phyloP scores from a whole-genome alignment of 2,329 filamentous ascomycete genomes.

The Coleophoma eucalyptorum region DNA sequence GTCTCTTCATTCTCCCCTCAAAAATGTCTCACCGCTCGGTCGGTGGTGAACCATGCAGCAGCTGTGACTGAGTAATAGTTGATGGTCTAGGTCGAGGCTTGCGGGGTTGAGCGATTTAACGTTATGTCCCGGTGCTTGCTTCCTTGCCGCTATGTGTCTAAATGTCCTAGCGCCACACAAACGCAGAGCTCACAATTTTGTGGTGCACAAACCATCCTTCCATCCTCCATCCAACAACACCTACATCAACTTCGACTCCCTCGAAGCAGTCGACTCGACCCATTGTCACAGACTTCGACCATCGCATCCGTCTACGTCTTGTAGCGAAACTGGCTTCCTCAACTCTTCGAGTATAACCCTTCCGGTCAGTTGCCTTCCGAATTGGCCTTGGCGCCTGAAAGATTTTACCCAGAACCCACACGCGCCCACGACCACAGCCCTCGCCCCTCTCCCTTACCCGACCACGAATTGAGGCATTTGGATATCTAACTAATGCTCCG shows the following conservation, averaged over 20 bases:
- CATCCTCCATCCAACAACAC: neutral
- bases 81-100: too few species aligned
- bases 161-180: neutral
- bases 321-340: too few species aligned
- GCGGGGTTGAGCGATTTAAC: too few species aligned
- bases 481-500: neutral
- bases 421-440: neutral
- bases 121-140: too few species aligned
- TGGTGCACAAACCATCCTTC: neutral
- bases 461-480: neutral
- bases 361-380: neutral
- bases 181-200: neutral
- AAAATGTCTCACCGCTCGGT: too few species aligned
- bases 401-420: neutral
- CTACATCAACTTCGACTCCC: constrained; percentile 1
- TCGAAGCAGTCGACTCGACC: neutral
- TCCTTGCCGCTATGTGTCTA: too few species aligned
- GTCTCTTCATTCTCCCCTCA: too few species aligned
- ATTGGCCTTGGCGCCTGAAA: neutral
- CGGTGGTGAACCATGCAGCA: too few species aligned
- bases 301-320: too few species aligned
- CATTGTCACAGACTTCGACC: too few species aligned
- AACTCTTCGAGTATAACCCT: neutral
- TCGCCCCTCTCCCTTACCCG: neutral
- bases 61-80: too few species aligned